Evolutionary conservation across 306 rosid genomes (phyloP), one percentile per base, ranked within the genome.

Genomic region (Vicia sativa): DNA sequence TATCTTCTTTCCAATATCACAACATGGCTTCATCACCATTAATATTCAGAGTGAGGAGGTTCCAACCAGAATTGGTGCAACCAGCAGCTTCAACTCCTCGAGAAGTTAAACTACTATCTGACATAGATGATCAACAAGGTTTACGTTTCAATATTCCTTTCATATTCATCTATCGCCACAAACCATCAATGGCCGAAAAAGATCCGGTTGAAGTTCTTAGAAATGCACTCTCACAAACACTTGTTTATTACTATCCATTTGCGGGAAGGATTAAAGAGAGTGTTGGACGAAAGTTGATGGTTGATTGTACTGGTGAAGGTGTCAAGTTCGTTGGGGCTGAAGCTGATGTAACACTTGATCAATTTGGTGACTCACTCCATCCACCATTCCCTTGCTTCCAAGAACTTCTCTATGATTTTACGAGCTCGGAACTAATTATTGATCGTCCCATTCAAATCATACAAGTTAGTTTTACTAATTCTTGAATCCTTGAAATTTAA

Each of bases 291-390:
- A 78, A 78, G 53, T 49, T 77, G 6, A 52, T 72, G 34, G 85
- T 82, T 28, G 87, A 80, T 16, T 85, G 87, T 25, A 80, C 70
- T 2, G 87, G 67, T 2, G 85, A 85, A 7, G 87, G 90, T 1
- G 56, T 82, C n/a, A 3, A 75, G 10, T 82, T 82, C 65, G 9
- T 82, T 7, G 84, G 73, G 28, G 87, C 85, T 0, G 82, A 80
- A 5, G 85, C 87, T 1, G 80, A 85, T 9, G 77, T 80, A 6
- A 70, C 73, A 2, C 71, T 86, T n/a, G 25, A 60, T 7, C 64
- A 82, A 23, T 77, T 86, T 23, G 82, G 80, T 7, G 72, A 67
- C 1, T 21, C 55, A 39, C 83, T 78, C 48, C 78, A 78, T 11
- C 87, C 86, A 0, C 85, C 87, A 3, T 80, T 82, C 34, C 84